A percentile compares a stretch with the other conserved stretches of the same genome.
phyloP scores from a whole-genome alignment of 805 yeast species.

The Schwanniomyces polymorphus region DNA sequence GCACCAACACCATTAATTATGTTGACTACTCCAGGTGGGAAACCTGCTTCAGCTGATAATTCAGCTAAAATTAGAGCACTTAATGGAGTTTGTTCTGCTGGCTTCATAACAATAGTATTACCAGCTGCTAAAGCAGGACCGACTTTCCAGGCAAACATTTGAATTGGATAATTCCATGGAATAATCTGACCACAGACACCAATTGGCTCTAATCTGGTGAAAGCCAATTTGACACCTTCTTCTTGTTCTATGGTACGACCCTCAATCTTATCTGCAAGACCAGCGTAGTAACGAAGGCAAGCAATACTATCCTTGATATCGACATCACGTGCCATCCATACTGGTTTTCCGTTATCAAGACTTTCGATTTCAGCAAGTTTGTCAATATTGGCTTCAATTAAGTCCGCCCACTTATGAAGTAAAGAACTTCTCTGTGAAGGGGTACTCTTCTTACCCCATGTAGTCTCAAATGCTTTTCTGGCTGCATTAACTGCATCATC shows the following conservation, averaged over 20 bases:
- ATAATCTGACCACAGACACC: conserved; percentile 55
- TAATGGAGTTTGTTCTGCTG: conserved; percentile 52
- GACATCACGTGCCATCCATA: conserved; percentile 46
- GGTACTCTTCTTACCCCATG: conserved; percentile 45
- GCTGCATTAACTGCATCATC: conserved; percentile 56
- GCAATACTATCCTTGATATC: conserved; percentile 61
- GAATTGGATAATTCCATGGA: conserved; percentile 54
- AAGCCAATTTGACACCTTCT: conserved; percentile 43
- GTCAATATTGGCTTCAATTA: conserved; percentile 49
- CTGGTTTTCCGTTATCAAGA: conserved; percentile 57
- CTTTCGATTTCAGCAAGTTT: conserved; percentile 58
- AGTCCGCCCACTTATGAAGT: conserved; percentile 49
- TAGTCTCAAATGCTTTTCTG: conserved; percentile 43
- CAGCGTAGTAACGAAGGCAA: conserved; percentile 66
- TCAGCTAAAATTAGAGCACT: conserved; percentile 45
- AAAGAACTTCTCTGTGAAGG: conserved; percentile 48
- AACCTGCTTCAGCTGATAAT: conserved; percentile 42
- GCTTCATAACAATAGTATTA: conserved; percentile 47
- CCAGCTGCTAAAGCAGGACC: conserved; percentile 49
- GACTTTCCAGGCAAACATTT: conserved; percentile 52
- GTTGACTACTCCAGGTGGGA: conserved; percentile 52
- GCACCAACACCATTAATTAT: conserved; percentile 47
- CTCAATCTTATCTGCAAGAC: conserved; percentile 69
- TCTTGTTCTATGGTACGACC: conserved; percentile 67
- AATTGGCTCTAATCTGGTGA: conserved; percentile 37